Evolutionary conservation across 2,329 filamentous ascomycete species (phyloP).

Genomic region (Hymenoscyphus fraxineus): DNA sequence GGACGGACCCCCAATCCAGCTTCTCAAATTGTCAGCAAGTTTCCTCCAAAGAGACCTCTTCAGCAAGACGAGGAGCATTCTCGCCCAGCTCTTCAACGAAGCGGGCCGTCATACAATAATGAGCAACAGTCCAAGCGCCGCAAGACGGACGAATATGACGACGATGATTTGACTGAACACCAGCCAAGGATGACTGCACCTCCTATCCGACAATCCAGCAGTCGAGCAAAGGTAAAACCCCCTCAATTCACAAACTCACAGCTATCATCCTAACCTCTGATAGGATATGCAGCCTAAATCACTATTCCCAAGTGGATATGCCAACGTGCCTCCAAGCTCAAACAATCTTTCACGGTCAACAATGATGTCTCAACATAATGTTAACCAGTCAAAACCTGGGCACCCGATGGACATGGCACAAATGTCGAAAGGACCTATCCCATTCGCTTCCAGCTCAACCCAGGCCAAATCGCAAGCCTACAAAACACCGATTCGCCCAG

Average conservation of each 20-base stretch:
- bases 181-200: slow-evolving; percentile 71
- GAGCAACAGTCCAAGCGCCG: slow-evolving; percentile 68
- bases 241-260: background rate
- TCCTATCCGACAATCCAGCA: slow-evolving; percentile 76
- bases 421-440: slow-evolving; percentile 82
- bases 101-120: slow-evolving; percentile 59
- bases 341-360: slow-evolving; percentile 49
- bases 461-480: slow-evolving; percentile 48
- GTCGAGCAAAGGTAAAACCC: slow-evolving; percentile 43
- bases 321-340: slow-evolving; percentile 48
- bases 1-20: slow-evolving; percentile 57
- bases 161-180: slow-evolving; percentile 58
- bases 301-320: slow-evolving; percentile 58
- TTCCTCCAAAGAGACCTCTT: slow-evolving; percentile 69
- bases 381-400: slow-evolving; percentile 55
- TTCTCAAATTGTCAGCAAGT: slow-evolving; percentile 63
- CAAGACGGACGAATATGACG: slow-evolving; percentile 65
- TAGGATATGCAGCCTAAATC: slow-evolving; percentile 61
- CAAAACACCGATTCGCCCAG: slow-evolving; percentile 66
- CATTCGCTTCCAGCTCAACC: slow-evolving; percentile 72
- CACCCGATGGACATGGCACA: slow-evolving; percentile 83
- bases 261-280: slow-evolving; percentile 35
- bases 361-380: slow-evolving; percentile 63
- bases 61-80: slow-evolving; percentile 54
- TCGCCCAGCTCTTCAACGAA: slow-evolving; percentile 48